These are phyloP conservation scores for Aristolochia fimbriata DNA, from an alignment of 164 flowering plant genomes.

Conservation along the genomic window DNA sequence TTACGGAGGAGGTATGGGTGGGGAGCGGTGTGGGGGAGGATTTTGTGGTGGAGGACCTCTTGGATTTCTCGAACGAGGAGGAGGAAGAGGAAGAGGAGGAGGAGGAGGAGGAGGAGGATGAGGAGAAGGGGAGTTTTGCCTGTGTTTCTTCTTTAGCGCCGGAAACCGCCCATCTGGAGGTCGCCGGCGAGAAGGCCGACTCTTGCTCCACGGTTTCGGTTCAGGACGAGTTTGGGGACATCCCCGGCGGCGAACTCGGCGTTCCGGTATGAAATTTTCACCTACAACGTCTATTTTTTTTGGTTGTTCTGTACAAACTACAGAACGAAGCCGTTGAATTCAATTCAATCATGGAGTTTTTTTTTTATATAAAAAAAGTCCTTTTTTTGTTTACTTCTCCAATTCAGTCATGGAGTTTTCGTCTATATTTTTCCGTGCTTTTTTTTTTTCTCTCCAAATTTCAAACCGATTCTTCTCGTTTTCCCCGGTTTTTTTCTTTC, in stretches of 20 bases:
- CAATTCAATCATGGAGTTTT: no score
- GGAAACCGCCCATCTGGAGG: neutral
- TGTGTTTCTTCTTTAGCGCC: conserved; percentile 26
- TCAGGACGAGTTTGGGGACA: conserved; percentile 20
- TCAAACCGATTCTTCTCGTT: no score
- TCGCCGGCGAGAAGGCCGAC: conserved; percentile 11
- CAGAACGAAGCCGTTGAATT: neutral
- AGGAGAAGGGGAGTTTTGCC: conserved; percentile 8
- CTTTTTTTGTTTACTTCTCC: no score
- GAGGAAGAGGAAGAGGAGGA: conserved; percentile 35
- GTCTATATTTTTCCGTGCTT: no score
- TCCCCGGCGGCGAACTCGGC: conserved; percentile 36
- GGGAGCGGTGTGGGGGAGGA: conserved; percentile 32
- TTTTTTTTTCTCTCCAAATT: no score
- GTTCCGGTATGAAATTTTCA: no score
- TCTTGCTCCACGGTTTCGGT: conserved; percentile 15
- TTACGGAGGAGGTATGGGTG: conserved; percentile 20
- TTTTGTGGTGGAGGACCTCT: conserved; percentile 55
- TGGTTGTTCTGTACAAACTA: neutral
- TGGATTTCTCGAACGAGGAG: conserved; percentile 51
- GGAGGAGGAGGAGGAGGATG: conserved; percentile 26
- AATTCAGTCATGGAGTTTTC: no score
- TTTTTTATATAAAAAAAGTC: no score
- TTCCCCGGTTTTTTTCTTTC: conserved; percentile 1
- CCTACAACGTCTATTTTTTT: neutral